These are phyloP conservation scores for Acanthamoeba royreba DNA, from an alignment of 208 protist genomes.

Conservation along the genomic window DNA sequence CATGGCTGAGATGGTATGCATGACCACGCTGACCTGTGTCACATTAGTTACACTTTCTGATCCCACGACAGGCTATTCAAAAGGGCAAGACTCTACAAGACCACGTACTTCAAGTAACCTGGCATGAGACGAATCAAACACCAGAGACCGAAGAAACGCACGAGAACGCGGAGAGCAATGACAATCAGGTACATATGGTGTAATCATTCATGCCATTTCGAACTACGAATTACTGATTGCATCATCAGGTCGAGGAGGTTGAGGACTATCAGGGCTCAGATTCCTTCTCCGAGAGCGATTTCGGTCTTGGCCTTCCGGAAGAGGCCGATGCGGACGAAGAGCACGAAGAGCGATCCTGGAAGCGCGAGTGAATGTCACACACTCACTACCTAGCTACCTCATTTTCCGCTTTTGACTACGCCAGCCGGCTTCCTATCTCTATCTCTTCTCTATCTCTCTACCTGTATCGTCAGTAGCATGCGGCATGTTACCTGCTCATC, in stretches of 20 bases:
- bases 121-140: background rate
- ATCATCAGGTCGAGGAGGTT: background rate
- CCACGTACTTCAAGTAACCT: background rate
- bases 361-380: background rate
- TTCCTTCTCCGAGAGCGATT: background rate
- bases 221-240: background rate
- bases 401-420: no score
- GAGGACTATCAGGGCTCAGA: background rate
- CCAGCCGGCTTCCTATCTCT: background rate
- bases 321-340: conserved; percentile 1
- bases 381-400: no score
- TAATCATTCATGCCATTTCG: background rate
- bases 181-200: background rate
- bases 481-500: background rate
- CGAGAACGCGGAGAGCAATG: background rate
- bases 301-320: background rate
- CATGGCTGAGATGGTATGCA: conserved; percentile 4
- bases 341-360: conserved; percentile 17
- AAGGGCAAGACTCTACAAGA: background rate
- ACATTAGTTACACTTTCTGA: background rate
- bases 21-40: background rate
- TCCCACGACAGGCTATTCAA: background rate
- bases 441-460: background rate
- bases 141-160: background rate
- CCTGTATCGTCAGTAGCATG: background rate